Evolutionary conservation across 2,329 filamentous ascomycete genomes (phyloP).

Genomic region (Aspergillus hortae): DNA sequence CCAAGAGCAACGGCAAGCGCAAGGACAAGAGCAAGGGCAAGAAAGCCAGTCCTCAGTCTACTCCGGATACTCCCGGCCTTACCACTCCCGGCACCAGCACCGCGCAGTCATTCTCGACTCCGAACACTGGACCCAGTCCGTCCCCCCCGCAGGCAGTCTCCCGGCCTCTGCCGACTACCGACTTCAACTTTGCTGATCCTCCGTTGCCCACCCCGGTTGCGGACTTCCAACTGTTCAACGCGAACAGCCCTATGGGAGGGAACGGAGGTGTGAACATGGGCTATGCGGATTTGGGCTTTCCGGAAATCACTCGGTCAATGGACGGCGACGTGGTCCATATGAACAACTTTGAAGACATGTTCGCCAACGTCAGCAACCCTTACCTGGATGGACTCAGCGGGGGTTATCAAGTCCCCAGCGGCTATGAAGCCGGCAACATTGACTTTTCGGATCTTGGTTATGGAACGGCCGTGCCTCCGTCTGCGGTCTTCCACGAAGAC

Average conservation of each 20-base stretch:
- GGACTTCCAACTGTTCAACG: constrained; percentile 26
- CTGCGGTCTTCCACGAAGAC: no score
- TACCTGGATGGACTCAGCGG: neutral
- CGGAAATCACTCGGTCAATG: neutral
- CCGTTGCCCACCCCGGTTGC: constrained; percentile 15
- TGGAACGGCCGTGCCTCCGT: no score
- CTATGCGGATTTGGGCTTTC: neutral
- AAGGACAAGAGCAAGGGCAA: constrained; percentile 73
- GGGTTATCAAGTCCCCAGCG: no score
- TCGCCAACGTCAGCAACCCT: neutral
- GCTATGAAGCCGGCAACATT: no score
- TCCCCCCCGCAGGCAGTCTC: constrained; percentile 21
- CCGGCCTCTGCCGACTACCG: constrained; percentile 14
- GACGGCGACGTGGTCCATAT: constrained; percentile 4
- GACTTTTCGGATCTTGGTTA: no score
- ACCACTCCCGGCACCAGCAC: constrained; percentile 58
- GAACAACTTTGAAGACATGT: neutral
- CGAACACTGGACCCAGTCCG: constrained; percentile 26
- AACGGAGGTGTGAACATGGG: no score
- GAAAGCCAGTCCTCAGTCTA: constrained; percentile 34
- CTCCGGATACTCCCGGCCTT: constrained; percentile 58
- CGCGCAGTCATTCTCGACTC: constrained; percentile 54
- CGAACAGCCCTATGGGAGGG: constrained; percentile 14
- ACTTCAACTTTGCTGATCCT: constrained; percentile 28
- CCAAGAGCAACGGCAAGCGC: constrained; percentile 91